Evolutionary conservation across 2,329 filamentous ascomycete species (phyloP).

Genomic region (Beauveria australis): DNA sequence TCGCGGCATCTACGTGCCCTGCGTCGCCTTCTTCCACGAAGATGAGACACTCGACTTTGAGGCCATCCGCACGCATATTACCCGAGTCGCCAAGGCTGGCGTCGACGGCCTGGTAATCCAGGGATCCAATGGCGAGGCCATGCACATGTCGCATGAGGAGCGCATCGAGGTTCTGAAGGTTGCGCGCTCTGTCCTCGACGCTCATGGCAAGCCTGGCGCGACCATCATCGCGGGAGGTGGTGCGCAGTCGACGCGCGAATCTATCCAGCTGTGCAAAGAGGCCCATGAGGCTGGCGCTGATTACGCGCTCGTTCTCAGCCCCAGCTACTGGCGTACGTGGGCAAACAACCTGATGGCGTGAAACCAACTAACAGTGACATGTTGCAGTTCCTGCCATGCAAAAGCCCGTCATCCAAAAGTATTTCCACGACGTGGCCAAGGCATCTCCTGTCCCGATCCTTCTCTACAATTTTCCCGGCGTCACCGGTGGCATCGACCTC

Average conservation of each 20-base stretch:
- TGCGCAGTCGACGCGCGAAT: constrained; percentile 66
- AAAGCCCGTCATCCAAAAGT: constrained; percentile 32
- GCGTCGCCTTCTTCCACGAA: constrained; percentile 28
- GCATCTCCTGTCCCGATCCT: constrained; percentile 52
- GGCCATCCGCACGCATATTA: constrained; percentile 25
- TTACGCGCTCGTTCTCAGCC: constrained; percentile 68
- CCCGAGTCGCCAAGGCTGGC: constrained; percentile 52
- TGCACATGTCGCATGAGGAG: constrained; percentile 66
- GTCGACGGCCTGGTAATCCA: constrained; percentile 70
- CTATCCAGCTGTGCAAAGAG: constrained; percentile 61
- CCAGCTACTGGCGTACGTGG: constrained; percentile 50
- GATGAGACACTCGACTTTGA: constrained; percentile 26
- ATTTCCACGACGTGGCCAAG: constrained; percentile 57
- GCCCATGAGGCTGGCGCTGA: constrained; percentile 64
- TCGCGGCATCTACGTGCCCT: constrained; percentile 30
- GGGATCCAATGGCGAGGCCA: constrained; percentile 77
- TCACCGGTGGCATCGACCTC: constrained; percentile 52
- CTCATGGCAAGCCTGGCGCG: constrained; percentile 47
- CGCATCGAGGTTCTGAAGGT: constrained; percentile 55
- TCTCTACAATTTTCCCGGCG: constrained; percentile 60
- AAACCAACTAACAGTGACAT: background rate
- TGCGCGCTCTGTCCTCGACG: constrained; percentile 58
- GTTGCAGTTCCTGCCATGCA: constrained; percentile 10
- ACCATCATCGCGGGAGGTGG: constrained; percentile 72
- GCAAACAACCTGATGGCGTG: background rate